Conservation (phyloP, 2,329 filamentous ascomycete species). For the Verticillium nonalfalfae region DNA sequence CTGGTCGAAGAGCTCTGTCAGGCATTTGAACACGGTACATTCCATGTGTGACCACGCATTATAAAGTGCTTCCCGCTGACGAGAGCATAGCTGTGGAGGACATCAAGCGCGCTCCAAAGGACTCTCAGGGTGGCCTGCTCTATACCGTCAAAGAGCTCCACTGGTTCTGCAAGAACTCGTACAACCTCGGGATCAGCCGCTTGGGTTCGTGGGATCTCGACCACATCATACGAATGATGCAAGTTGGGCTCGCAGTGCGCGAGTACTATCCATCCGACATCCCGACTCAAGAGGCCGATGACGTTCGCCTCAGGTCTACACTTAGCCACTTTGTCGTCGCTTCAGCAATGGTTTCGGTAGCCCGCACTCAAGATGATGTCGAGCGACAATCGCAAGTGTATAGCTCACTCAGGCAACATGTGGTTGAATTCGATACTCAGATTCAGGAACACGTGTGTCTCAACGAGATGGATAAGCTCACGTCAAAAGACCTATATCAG, state of each 20-base stretch:
- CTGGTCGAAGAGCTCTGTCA: conserved; percentile 46
- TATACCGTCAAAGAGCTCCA: conserved; percentile 64
- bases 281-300: conserved; percentile 29
- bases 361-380: conserved; percentile 41
- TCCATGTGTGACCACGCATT: neutral
- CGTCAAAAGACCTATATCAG: conserved; percentile 43
- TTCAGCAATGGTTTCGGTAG: conserved; percentile 42
- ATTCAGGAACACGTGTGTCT: conserved; percentile 28
- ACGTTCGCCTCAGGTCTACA: conserved; percentile 53
- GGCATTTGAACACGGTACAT: conserved; percentile 37
- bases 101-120: conserved; percentile 28
- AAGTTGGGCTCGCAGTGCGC: conserved; percentile 45
- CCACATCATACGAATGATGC: conserved; percentile 50
- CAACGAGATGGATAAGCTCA: conserved; percentile 31
- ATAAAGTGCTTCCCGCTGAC: conserved; percentile 4
- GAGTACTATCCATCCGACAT: conserved; percentile 42
- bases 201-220: conserved; percentile 46
- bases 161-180: conserved; percentile 79
- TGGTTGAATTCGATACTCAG: conserved; percentile 47
- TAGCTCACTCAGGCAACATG: conserved; percentile 51
- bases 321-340: conserved; percentile 66
- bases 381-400: conserved; percentile 56
- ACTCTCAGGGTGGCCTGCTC: conserved; percentile 32
- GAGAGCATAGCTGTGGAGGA: conserved; percentile 31
- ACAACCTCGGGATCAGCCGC: conserved; percentile 67